Base-by-base conservation (phyloP, 73 alveolate genomes). In the Paramecium tetraurelia region DNA sequence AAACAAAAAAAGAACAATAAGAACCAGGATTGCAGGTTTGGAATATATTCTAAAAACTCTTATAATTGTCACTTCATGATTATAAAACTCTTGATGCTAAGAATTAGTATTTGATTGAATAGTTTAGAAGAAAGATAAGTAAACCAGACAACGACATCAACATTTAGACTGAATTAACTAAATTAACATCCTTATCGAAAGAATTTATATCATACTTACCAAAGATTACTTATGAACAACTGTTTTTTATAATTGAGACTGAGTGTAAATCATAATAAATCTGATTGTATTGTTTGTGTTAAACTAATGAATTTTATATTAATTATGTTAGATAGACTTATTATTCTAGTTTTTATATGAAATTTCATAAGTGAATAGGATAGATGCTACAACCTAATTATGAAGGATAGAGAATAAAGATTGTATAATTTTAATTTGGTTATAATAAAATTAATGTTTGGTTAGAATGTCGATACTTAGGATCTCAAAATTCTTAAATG, bases 241-340 rank as follows among this genome's bases (percentile, higher is more conserved):
- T 63, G 31, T 92, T 59, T 89, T 94, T 18, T 85, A 93, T 84
- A 46, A 96, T 89, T 87, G 90, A 93, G 36, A 69, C 88, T 10
- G 33, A 92, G 68, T 93, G 86, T 85, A 94, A 95, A 71, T 59
- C 88, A 5, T 85, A 93, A 86, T 40, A 63, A 4, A 93, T 72
- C 75, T 86, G 95, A 38, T 76, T 93, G 76, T 71, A 94, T 40
- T 40, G 12, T 40, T 40, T 40, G 2, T 40, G 16, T 40, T 40
- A 40, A 40, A 40, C 16, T 40, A 69, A 95, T 48, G 9, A 12
- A 48, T 14, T 2, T 48, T 3, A 16, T 48, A 48, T 48, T 2
- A 48, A 48, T 12, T 48, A 2, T 14, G 14, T 40, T 40, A 5
- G 43, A 92, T 95, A 12, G 89, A 72, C 8, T 31, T 95, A 5